phyloP scores from a whole-genome alignment of 108 stramenopile species.

The Epithemia pelagica region DNA sequence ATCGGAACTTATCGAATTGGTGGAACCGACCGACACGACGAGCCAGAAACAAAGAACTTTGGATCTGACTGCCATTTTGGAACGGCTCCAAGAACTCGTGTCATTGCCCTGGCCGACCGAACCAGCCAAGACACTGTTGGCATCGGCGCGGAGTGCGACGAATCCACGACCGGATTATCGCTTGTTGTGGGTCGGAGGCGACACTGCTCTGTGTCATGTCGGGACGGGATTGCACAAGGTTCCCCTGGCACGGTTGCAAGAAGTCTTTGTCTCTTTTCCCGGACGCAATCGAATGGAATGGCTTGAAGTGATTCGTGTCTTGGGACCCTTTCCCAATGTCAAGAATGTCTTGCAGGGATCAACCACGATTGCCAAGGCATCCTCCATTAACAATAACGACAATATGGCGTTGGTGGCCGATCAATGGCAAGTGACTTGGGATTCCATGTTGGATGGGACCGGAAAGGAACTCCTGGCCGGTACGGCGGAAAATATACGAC shows the following conservation, averaged over 20 bases:
- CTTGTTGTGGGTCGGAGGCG: constrained; percentile 72
- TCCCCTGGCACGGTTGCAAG: constrained; percentile 78
- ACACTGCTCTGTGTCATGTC: constrained; percentile 67
- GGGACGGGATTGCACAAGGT: constrained; percentile 86
- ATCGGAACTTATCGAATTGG: background rate
- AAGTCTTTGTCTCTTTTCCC: constrained; percentile 51
- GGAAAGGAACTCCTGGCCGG: constrained; percentile 78
- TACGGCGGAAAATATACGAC: constrained; percentile 50
- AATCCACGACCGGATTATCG: too few relatives aligned
- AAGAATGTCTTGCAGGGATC: constrained; percentile 66
- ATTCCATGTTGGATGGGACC: constrained; percentile 78
- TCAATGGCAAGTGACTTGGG: constrained; percentile 35
- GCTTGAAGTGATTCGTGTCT: constrained; percentile 77
- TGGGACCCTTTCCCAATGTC: constrained; percentile 87
- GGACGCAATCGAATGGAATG: constrained; percentile 48
- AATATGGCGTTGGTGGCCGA: background rate
- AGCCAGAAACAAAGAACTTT: background rate
- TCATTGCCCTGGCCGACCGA: constrained; percentile 5
- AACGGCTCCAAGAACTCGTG: constrained; percentile 12
- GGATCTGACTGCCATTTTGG: constrained; percentile 16
- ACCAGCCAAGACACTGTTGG: constrained; percentile 13
- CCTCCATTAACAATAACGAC: constrained; percentile 5
- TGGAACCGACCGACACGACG: background rate
- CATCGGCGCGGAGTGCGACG: constrained; percentile 9
- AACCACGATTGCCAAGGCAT: constrained; percentile 13